A percentile compares a stretch with the other conserved stretches of the same genome.
These are phyloP conservation scores for Candida dubliniensis DNA, from an alignment of 1,139 yeast genomes.

Conservation along the genomic window DNA sequence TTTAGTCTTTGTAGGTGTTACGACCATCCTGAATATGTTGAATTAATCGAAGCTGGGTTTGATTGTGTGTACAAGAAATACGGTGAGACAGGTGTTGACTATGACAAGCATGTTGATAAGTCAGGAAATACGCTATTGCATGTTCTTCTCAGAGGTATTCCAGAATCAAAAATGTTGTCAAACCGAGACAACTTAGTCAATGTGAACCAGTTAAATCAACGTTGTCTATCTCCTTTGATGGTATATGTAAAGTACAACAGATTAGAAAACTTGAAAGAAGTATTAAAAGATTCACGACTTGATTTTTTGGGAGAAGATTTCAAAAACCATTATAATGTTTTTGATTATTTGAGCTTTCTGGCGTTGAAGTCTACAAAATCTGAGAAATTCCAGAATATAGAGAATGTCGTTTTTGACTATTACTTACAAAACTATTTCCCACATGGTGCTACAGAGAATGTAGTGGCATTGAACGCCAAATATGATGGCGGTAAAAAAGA, in stretches of 20 bases:
- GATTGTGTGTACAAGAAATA: constrained; percentile 46
- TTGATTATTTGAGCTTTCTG: constrained; percentile 41
- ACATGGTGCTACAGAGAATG: constrained; percentile 7
- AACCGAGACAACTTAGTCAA: constrained; percentile 41
- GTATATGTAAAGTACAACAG: constrained; percentile 71
- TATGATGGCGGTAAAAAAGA: constrained; percentile 33
- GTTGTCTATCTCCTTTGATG: constrained; percentile 68
- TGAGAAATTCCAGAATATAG: constrained; percentile 40
- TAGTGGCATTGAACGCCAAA: constrained; percentile 37
- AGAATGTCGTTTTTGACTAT: constrained; percentile 43
- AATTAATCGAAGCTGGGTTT: constrained; percentile 50
- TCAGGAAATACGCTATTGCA: constrained; percentile 79
- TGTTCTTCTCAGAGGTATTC: constrained; percentile 51
- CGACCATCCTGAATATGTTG: constrained; percentile 66
- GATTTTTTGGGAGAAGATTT: constrained; percentile 46
- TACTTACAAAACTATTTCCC: constrained; percentile 32
- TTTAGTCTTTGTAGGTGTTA: constrained; percentile 77
- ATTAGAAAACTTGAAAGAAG: constrained; percentile 51
- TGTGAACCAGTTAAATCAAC: constrained; percentile 62
- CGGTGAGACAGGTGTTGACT: constrained; percentile 31
- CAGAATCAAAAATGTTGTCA: constrained; percentile 36
- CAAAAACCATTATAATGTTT: constrained; percentile 42
- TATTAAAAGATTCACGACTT: constrained; percentile 47
- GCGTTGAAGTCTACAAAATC: constrained; percentile 27
- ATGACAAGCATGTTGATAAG: constrained; percentile 65